Base-by-base conservation (phyloP, 1,139 yeast species). In the Yamadazyma buinensis region DNA sequence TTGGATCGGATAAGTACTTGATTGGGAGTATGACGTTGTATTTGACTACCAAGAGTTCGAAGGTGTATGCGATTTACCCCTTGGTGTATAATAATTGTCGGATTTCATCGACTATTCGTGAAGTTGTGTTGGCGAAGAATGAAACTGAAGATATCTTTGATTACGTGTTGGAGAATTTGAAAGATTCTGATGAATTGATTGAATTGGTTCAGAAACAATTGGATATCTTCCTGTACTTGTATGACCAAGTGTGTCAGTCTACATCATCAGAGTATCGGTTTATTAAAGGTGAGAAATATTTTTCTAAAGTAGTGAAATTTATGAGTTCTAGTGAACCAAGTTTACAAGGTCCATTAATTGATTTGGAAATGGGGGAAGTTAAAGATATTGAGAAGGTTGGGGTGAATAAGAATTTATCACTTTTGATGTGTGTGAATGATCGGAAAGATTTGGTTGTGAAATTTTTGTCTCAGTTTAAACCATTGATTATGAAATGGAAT, bases 1-100 rank as follows among this genome's bases (percentile, higher is more conserved):
- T 64, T 48, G 75, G 72, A 1, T 61, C 71, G 0, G 28, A 40
- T 2, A 30, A 36, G 3, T 51, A 50, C 35, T 47, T 67, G 23
- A 37, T 54, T 6, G 72, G 72, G 2, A 45, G 59, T 1, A 51
- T 67, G 36, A 57, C 72, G 0, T 54, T 68, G 32, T 68, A 67
- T 41, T 47, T 66, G 7, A 31, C 62, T 10, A 48, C 69, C 1
- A 39, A 43, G 12, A 37, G 42, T 0, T 54, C 58, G 3, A 38
- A 50, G 9, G 39, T 67, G 0, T 64, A 43, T 41, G 61, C 64
- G 1, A 39, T 66, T 10, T 64, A 50, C 35, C 74, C 74, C 4
- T 64, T 64, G 35, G 35, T 57, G 3, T 39, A 49, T 27, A 39
- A 31, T 3, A 11, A 26, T 2, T 33, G 37, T 23, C 10, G 9